Base-by-base conservation (phyloP, 805 yeast species). In the Monosporozyma aerobia region DNA sequence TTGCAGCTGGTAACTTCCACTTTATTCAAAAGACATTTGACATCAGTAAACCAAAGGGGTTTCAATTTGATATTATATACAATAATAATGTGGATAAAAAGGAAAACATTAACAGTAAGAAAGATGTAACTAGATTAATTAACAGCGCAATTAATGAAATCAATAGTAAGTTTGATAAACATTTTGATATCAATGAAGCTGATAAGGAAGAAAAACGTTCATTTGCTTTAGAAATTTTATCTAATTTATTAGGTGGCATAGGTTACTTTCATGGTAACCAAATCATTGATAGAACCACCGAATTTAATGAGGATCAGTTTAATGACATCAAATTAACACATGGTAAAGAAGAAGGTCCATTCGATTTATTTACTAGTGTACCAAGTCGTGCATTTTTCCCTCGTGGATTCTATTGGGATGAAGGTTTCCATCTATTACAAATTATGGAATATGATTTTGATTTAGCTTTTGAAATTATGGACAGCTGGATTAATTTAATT, bases 371-470 rank as follows among this genome's bases (percentile, higher is more conserved):
- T 61, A 79, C 94, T 0, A 75, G 89, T 23, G 94, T 89, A 35
- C 99, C 99, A 2, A 87, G 96, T 48, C 77, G 99, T 50, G 88
- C 96, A 0, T 88, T 87, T 63, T 94, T 94, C 69, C 98, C 99
- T 3, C 77, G 99, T 57, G 99, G 99, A 0, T 94, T 94, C 63
- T 89, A 87, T 64, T 94, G 99, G 99, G 99, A 94, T 69, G 99
- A 94, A 70, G 99, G 99, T 0, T 94, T 94, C 69, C 97, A 92
- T 67, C 73, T 92, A 54, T 73, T 90, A 43, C 95, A 95, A 7
- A 72, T 94, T 40, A 68, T 87, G 59, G 84, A 85, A 48, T 90
- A 85, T 64, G 98, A 94, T 68, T 76, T 87, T 14, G 96, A 88
- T 62, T 72, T 90, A 45, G 87, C 82, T 0, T 73, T 90, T 55